Evolutionary conservation across 1,284 basidiomycete genomes (phyloP), one percentile per base, ranked within the genome.

Genomic region (Peniophora sp.): DNA sequence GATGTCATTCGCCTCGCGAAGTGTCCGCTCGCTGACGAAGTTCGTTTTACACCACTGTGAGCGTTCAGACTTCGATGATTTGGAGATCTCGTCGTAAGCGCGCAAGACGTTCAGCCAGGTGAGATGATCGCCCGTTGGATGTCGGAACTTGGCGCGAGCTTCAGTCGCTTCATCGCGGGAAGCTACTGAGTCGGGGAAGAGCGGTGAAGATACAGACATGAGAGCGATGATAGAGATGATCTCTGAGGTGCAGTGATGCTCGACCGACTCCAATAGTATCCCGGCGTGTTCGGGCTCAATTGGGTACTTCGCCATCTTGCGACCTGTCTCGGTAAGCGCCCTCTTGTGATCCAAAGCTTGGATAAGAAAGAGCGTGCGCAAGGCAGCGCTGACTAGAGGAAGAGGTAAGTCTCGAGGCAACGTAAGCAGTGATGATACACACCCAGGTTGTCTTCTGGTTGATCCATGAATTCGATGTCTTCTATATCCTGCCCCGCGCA

Each of bases 101-200:
- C 83, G 78, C 47, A 92, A 77, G 3, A 84, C 84, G 57, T 96
- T 96, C 54, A 97, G 75, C 51, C 86, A 77, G 12, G 93, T 97
- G 52, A 97, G 73, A 64, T 97, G 92, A 64, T 99, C 96, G 20
- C 96, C 95, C 50, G 87, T 83, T 2, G 81, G 70, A 62, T 93
- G 89, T 12, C 83, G 75, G 64, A 97, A 97, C 63, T 88, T 88
- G 44, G 75, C 69, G 2, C 89, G 75, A 1, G 85, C 84, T 49
- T 83, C 82, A 0, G 75, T 67, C 0, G 87, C 84, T 3, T 72
- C 71, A 47, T 93, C 88, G 18, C 93, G 79, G 49, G 86, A 76
- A 52, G 85, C 82, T 49, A 78, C 71, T 20, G 79, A 68, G 61
- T 89, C 85, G 49, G 87, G 62, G 68, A 92, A 92, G 14, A 92